A percentile compares a stretch with the other conserved stretches of the same genome.
Conservation (phyloP, 345 rosid genomes). For the Angophora floribunda region DNA sequence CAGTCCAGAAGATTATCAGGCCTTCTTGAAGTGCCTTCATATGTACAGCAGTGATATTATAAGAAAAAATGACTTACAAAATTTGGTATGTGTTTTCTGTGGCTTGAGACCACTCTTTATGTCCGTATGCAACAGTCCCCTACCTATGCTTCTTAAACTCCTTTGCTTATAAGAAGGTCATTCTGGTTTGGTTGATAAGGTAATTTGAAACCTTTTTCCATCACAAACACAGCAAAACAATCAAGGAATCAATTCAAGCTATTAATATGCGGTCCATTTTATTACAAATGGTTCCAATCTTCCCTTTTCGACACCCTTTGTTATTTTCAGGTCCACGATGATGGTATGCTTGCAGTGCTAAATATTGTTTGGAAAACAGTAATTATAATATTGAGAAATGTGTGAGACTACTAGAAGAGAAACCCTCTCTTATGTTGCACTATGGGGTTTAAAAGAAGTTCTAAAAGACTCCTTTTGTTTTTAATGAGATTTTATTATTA, state of each 20-base stretch:
- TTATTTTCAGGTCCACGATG: not conserved
- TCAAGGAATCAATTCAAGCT: not conserved
- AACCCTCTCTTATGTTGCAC: not conserved
- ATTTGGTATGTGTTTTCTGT: conserved; percentile 44
- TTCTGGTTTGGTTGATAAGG: not conserved
- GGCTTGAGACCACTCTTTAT: not conserved
- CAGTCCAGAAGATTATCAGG: conserved; percentile 85
- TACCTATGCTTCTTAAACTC: not conserved
- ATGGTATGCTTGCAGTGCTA: not conserved
- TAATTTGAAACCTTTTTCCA: not conserved
- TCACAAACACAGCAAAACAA: not conserved
- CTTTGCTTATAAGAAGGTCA: not conserved
- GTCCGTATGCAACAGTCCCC: not conserved
- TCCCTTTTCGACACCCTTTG: not conserved
- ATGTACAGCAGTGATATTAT: conserved; percentile 84
- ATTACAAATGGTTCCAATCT: not conserved
- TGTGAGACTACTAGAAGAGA: not conserved
- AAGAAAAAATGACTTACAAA: conserved; percentile 66
- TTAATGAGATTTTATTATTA: not conserved
- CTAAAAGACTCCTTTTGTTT: not conserved
- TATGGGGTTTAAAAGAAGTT: not conserved
- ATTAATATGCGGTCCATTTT: not conserved
- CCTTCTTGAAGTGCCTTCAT: conserved; percentile 88
- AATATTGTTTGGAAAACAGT: not conserved
- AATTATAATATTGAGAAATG: not conserved